Conservation (phyloP, 805 yeast genomes). For the Komagataella ulmi region DNA sequence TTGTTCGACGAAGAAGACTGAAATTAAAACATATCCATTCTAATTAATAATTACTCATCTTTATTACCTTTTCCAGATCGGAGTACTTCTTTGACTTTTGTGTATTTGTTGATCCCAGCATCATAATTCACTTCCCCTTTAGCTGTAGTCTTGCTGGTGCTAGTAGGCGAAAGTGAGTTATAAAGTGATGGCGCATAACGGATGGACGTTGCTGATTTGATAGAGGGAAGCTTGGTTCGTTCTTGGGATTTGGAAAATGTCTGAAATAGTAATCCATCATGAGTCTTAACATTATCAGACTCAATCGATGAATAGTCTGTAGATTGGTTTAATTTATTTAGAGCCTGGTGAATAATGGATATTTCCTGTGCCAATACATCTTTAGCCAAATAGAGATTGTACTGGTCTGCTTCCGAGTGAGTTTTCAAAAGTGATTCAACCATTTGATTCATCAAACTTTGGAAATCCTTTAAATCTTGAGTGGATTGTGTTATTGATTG, state of each 20-base stretch:
- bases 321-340: neutral
- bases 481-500: neutral
- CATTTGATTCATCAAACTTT: neutral
- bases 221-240: neutral
- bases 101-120: neutral
- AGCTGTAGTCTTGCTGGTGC: neutral
- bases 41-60: neutral
- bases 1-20: slow-evolving; percentile 27
- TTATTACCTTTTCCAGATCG: neutral
- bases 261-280: neutral
- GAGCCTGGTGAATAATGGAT: neutral
- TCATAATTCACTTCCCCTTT: neutral
- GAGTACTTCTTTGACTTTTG: neutral
- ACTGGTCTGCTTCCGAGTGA: neutral
- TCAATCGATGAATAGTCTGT: neutral
- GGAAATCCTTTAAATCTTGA: neutral
- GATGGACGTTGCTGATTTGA: neutral
- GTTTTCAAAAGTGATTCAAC: neutral
- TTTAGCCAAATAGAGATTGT: neutral
- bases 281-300: neutral
- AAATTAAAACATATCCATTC: neutral
- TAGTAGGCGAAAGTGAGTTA: neutral
- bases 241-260: neutral
- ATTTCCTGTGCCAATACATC: neutral
- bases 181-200: neutral